Base-by-base conservation (phyloP, 2,329 filamentous ascomycete species). In the Ambrosiella beaveri region DNA sequence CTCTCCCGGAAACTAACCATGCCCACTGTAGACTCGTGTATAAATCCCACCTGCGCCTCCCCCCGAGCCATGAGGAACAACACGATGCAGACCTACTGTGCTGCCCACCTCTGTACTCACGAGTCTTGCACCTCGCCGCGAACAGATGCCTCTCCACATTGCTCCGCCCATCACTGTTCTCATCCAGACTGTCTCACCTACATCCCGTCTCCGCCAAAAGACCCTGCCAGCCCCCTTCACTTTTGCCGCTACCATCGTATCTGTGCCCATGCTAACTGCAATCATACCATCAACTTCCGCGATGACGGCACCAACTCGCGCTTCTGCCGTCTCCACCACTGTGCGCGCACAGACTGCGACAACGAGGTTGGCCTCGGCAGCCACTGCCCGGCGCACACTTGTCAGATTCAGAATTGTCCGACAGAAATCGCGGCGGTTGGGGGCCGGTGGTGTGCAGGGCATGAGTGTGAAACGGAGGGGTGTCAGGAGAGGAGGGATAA, bases 241-340 rank as follows among this genome's bases (percentile, higher is more conserved):
- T 65, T 63, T 62, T 65, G 64, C 53, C 62, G 65, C 13, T 61
- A 63, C 7, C 64, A 65, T 57, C 60, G 64, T 7, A 54, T 63
- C 27, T 65, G 64, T 62, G 47, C 54, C 15, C 45, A 55, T 1
- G 50, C 27, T 3, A 59, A 52, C 11, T 65, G 64, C 51, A 40
- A 35, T 7, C 59, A 61, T n/a, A 63, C 63, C 49, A 61, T 63
- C 13, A 56, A 54, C 49, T 55, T 13, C 9, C 44, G 53, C n/a
- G 45, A 58, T n/a, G 45, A 41, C 2, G 56, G 47, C 13, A 39
- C 17, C 15, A 45, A 52, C 13, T 54, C 54, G 4, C 49, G 58
- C 12, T 57, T 58, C 47, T 64, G 63, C 44, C 50, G 40, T 3
- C 57, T 38, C 8, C 64, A 65, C 47, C 59, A 56, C 2, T 53